Evolutionary conservation across 2,329 filamentous ascomycete species (phyloP), one percentile per base, ranked within the genome.

Genomic region (Fusarium multiceps): DNA sequence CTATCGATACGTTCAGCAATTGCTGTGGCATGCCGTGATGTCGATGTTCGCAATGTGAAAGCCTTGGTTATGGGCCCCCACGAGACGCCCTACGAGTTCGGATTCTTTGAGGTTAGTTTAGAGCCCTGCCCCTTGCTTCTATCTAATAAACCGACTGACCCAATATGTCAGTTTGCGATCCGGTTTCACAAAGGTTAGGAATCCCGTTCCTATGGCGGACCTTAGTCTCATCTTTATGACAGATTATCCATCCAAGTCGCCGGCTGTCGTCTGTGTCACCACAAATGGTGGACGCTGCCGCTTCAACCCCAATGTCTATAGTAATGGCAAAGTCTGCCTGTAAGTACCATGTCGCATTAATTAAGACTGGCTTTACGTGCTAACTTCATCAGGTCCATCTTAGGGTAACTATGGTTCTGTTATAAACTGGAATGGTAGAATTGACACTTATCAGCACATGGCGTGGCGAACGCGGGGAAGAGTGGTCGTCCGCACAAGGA

Each of bases 281-380:
- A 99, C 95, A 3, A 98, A 98, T 77, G 85, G 86, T n/a, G 95
- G 95, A 13, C 86, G 91, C 63, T 94, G 91, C 77, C 90, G 96
- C 10, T 98, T 98, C 84, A 98, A 98, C 76, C 96, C 96, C 6
- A 99, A 99, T 77, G 97, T 99, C 66, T 99, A 99, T 78, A 86
- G 94, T 2, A 89, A 84, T 51, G 96, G 96, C 50, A 97, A 95
- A 81, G 94, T 99, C 59, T 99, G 96, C 83, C 81, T 99, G 89
- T 97, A 80, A 84, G 91, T 86, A 48, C 30, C 49, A 41, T 21
- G 10, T 10, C n/a, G 21, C 18, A 20, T 16, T 25, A 18, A n/a
- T 10, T 4, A 20, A 8, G 7, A n/a, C 14, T 55, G 12, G 21
- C 6, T 13, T 45, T n/a, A n/a, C 43, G 9, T 32, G 27, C 64